phyloP scores from a whole-genome alignment of 2,329 filamentous ascomycete genomes.

The Nemania diffusa region DNA sequence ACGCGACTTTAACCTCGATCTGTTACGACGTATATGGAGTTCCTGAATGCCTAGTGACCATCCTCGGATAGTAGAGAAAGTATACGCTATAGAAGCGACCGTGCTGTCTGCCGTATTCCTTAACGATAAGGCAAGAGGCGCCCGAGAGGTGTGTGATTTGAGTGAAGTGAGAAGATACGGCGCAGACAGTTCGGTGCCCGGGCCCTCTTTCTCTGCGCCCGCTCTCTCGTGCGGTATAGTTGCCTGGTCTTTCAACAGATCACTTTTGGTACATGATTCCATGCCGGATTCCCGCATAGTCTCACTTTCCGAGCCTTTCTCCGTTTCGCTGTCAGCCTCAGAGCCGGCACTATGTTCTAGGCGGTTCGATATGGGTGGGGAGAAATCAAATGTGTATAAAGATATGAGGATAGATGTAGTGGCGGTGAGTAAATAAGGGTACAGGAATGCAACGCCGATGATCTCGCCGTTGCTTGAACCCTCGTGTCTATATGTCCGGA shows the following conservation, averaged over 20 bases:
- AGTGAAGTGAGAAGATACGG: slow-evolving; percentile 79
- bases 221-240: slow-evolving; percentile 9
- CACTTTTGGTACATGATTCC: background rate
- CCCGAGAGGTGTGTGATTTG: slow-evolving; percentile 80
- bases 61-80: slow-evolving; percentile 78
- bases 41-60: slow-evolving; percentile 96
- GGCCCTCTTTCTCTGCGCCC: slow-evolving; percentile 2
- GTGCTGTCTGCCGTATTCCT: slow-evolving; percentile 72
- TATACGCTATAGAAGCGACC: slow-evolving; percentile 88
- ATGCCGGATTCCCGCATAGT: slow-evolving; percentile 13
- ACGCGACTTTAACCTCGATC: slow-evolving; percentile 40
- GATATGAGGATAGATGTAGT: slow-evolving; percentile 79
- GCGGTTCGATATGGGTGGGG: slow-evolving; percentile 23
- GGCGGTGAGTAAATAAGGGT: slow-evolving; percentile 82
- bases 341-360: background rate
- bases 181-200: slow-evolving; percentile 39
- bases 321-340: slow-evolving; percentile 24
- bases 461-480: slow-evolving; percentile 73
- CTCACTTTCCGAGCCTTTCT: slow-evolving; percentile 15
- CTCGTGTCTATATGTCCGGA: slow-evolving; percentile 66
- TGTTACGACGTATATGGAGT: slow-evolving; percentile 67
- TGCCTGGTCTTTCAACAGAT: background rate
- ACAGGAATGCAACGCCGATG: slow-evolving; percentile 74
- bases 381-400: slow-evolving; percentile 72
- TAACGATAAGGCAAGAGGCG: slow-evolving; percentile 84